A percentile compares a stretch with the other conserved stretches of the same genome.
These are phyloP conservation scores for Calamus simplicifolius DNA, from an alignment of 176 grass and related monocot genomes.

Conservation along the genomic window DNA sequence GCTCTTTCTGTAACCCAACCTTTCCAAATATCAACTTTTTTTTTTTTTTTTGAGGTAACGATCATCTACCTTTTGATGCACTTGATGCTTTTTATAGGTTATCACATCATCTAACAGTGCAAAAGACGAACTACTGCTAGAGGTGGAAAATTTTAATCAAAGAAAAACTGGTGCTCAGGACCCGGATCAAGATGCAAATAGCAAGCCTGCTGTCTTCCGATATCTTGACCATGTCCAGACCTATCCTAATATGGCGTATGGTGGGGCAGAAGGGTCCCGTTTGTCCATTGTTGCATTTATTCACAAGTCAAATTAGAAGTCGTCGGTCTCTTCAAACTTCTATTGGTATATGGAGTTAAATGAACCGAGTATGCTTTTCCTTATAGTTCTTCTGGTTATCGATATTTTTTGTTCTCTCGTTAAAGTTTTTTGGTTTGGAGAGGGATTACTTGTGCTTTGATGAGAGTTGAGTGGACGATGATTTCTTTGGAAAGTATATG, in stretches of 20 bases:
- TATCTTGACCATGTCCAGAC: conserved; percentile 69
- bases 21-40: conserved; percentile 5
- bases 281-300: conserved; percentile 62
- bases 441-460: too few species aligned
- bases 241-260: conserved; percentile 32
- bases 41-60: too few species aligned
- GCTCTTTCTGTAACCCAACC: conserved; percentile 1
- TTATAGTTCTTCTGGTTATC: too few species aligned
- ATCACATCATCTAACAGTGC: conserved; percentile 78
- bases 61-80: too few species aligned
- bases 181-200: conserved; percentile 4
- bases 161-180: conserved; percentile 26
- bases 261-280: conserved; percentile 37
- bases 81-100: conserved; percentile 32
- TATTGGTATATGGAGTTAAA: too few species aligned
- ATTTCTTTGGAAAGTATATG: too few species aligned
- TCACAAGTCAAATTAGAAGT: conserved; percentile 6
- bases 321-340: too few species aligned
- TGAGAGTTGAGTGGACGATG: too few species aligned
- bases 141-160: conserved; percentile 70
- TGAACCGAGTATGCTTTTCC: too few species aligned
- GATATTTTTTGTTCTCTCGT: too few species aligned
- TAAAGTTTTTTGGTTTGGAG: too few species aligned
- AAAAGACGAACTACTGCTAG: conserved; percentile 75
- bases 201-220: conserved; percentile 44